These are phyloP conservation scores for Albizia julibrissin DNA, from an alignment of 306 rosid species.

Conservation along the genomic window DNA sequence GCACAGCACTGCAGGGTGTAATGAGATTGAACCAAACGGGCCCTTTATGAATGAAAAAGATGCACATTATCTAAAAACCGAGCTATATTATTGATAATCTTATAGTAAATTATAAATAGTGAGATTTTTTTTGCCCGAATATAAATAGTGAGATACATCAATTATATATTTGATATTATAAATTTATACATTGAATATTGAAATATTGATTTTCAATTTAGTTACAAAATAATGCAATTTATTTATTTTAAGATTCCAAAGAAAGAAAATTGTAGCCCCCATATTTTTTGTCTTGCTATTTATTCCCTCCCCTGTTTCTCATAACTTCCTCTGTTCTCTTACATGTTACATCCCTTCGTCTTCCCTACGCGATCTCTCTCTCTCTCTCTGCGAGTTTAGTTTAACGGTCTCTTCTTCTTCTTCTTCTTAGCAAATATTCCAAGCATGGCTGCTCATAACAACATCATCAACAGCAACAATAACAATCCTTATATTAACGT, in stretches of 20 bases:
- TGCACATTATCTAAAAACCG: too few species aligned
- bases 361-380: not conserved
- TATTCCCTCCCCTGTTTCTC: not conserved
- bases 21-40: too few species aligned
- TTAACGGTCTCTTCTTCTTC: not conserved
- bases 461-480: constrained; percentile 8
- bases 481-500: constrained; percentile 51
- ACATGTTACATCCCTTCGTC: not conserved
- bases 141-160: not conserved
- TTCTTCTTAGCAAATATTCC: not conserved
- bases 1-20: too few species aligned
- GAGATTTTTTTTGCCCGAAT: too few species aligned
- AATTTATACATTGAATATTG: too few species aligned
- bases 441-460: not conserved
- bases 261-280: too few species aligned
- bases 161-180: too few species aligned
- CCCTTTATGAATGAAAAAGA: too few species aligned
- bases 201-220: not conserved
- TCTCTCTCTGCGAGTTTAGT: too few species aligned
- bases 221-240: not conserved
- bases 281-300: not conserved
- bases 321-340: not conserved
- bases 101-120: too few species aligned
- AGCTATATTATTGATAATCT: not conserved
- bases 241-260: not conserved